Base-by-base conservation (phyloP, 1,139 yeast species). In the Diutina siamensis region DNA sequence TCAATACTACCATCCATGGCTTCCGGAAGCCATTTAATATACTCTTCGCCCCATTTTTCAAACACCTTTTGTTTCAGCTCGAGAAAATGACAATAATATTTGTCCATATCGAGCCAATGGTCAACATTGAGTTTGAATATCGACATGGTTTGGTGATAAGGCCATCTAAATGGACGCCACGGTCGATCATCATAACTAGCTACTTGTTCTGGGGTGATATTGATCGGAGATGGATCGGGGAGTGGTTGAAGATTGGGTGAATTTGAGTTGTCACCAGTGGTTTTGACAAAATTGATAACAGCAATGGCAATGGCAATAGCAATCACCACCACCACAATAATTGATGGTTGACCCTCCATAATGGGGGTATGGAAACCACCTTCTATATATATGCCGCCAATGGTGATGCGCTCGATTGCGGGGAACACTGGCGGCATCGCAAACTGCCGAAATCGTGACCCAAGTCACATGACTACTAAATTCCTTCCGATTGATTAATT, bases 101-200 rank as follows among this genome's bases (percentile, higher is more conserved):
- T 80, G 59, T 82, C 88, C 88, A 82, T 82, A 55, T 81, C 88
- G 48, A 82, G 64, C 89, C 88, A 82, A 58, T 82, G 85, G 58
- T 81, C 79, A 31, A 80, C 67, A 54, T 81, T 85, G 33, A 82
- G 68, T 57, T 78, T 78, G 64, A 72, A 80, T 46, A 81, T 79
- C 13, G 83, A 75, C 89, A 82, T 82, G 1, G 88, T 82, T 60
- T 82, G 89, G 57, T 81, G 87, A 56, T 81, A 81, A 20, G 88
- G 88, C 82, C 84, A 80, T 55, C 88, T 66, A 61, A 82, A 82
- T 3, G 88, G 87, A 59, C 89, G 68, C 88, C 89, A 82, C 13
- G 88, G 87, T 58, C 88, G 69, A 54, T 80, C 88, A 52, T 81
- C 85, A 56, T 80, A 79, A 21, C 68, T 72, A 50, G 66, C 63